Evolutionary conservation across 208 protist genomes (phyloP).

Genomic region (Leptomonas pyrrhocoris): DNA sequence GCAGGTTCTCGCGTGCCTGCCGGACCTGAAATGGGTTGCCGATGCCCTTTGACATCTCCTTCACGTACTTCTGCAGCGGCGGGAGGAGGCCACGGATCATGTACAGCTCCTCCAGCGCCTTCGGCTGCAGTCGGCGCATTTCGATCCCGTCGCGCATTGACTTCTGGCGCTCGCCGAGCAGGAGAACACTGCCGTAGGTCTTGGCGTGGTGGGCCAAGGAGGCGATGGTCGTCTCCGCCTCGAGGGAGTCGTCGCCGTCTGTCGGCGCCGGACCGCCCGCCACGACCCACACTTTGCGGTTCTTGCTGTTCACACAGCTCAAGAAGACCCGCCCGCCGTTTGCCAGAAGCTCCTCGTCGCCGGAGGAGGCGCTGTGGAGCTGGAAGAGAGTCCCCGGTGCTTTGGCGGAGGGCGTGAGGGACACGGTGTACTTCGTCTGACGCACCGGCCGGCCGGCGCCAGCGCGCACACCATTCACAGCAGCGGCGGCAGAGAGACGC

Average conservation of each 20-base stretch:
- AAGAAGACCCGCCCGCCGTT: slow-evolving; percentile 50
- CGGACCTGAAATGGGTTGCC: slow-evolving; percentile 36
- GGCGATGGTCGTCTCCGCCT: slow-evolving; percentile 34
- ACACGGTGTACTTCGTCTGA: slow-evolving; percentile 29
- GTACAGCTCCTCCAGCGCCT: slow-evolving; percentile 48
- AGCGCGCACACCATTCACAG: background rate
- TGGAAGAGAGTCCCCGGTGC: slow-evolving; percentile 48
- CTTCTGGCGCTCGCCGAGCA: slow-evolving; percentile 32
- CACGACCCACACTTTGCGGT: slow-evolving; percentile 46
- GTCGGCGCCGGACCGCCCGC: slow-evolving; percentile 25
- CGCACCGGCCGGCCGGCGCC: background rate
- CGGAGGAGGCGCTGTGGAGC: slow-evolving; percentile 29
- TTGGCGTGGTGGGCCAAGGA: slow-evolving; percentile 27
- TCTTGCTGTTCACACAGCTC: slow-evolving; percentile 33
- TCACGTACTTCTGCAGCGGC: slow-evolving; percentile 40
- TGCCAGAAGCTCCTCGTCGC: slow-evolving; percentile 30
- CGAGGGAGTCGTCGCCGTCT: slow-evolving; percentile 14
- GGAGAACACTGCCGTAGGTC: slow-evolving; percentile 25
- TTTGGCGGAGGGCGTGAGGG: slow-evolving; percentile 31
- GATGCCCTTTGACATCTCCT: slow-evolving; percentile 33
- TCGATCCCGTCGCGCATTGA: slow-evolving; percentile 59
- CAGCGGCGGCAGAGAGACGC: background rate
- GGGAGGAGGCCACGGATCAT: slow-evolving; percentile 52
- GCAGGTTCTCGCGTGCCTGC: slow-evolving; percentile 46
- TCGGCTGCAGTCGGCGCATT: slow-evolving; percentile 39